phyloP scores from a whole-genome alignment of 768 basidiomycete species.

The Asterophora parasitica region DNA sequence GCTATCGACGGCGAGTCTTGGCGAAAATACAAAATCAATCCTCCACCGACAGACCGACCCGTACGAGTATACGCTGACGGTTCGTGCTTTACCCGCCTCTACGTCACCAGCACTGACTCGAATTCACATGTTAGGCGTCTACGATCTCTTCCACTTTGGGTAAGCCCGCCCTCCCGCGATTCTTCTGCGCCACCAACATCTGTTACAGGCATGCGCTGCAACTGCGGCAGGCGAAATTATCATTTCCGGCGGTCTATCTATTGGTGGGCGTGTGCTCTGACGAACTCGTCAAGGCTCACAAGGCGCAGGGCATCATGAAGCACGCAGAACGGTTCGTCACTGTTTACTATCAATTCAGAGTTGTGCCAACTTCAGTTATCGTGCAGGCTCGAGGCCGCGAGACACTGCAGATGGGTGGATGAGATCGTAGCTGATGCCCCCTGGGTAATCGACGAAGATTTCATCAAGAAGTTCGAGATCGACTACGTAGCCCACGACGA shows the following conservation, averaged over 20 bases:
- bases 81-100: constrained; percentile 28
- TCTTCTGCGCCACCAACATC: constrained; percentile 2
- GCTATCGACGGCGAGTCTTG: constrained; percentile 69
- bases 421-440: constrained; percentile 89
- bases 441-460: constrained; percentile 82
- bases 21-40: constrained; percentile 77
- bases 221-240: constrained; percentile 92
- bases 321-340: constrained; percentile 53
- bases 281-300: constrained; percentile 72
- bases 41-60: constrained; percentile 75
- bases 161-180: constrained; percentile 29
- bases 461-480: constrained; percentile 80
- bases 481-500: constrained; percentile 99
- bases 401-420: constrained; percentile 97
- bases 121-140: constrained; percentile 61
- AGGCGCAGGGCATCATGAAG: constrained; percentile 82
- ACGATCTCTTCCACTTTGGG: constrained; percentile 98
- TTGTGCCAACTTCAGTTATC: not conserved
- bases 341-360: not conserved
- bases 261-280: constrained; percentile 93
- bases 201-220: constrained; percentile 84
- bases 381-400: constrained; percentile 74
- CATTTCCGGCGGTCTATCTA: constrained; percentile 86
- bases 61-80: constrained; percentile 94
- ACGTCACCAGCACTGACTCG: constrained; percentile 25